Percentiles rank a stretch among this genome's conserved stretches.
Conservation (phyloP, 441 rosid genomes). For the Euphorbia celastroides region DNA sequence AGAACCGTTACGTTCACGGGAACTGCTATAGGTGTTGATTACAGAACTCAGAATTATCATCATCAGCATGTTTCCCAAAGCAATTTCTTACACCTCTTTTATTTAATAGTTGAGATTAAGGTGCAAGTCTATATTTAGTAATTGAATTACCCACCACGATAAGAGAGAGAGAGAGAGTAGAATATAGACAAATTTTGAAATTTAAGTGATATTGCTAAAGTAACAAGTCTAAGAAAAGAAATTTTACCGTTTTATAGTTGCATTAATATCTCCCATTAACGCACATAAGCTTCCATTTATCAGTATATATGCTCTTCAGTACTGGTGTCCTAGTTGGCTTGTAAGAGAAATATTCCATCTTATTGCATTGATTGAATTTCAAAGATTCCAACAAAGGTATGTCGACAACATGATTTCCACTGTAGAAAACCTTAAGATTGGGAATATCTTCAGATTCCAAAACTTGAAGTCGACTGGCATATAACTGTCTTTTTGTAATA, state of each 20-base stretch:
- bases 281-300: background rate
- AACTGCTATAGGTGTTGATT: constrained; percentile 7
- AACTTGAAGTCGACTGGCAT: background rate
- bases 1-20: background rate
- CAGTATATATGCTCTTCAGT: background rate
- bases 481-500: no score
- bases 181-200: no score
- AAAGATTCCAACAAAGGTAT: background rate
- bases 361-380: background rate
- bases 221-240: background rate
- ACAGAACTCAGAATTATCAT: constrained; percentile 10
- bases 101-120: background rate
- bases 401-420: background rate
- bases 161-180: background rate
- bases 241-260: background rate
- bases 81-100: constrained; percentile 35
- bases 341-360: background rate
- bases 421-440: background rate
- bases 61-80: constrained; percentile 21
- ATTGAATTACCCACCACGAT: background rate
- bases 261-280: background rate
- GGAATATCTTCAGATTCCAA: background rate
- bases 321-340: background rate
- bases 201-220: background rate
- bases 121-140: background rate